A percentile compares a stretch with the other conserved stretches of the same genome.
These are phyloP conservation scores for Clarireedia paspali DNA, from an alignment of 2,329 filamentous ascomycete genomes.

Conservation along the genomic window DNA sequence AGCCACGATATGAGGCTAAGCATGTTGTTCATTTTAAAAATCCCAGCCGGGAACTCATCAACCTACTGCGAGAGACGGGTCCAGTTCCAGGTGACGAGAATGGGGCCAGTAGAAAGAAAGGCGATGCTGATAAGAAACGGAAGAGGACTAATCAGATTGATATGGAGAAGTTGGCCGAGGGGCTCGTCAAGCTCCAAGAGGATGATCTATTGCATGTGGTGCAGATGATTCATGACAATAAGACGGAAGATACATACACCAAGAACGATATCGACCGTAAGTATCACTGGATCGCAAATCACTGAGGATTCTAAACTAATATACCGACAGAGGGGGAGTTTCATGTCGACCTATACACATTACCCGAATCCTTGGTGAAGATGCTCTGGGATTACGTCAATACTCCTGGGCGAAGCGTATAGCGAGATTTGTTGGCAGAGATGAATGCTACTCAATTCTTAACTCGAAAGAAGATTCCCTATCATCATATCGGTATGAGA, in stretches of 20 bases:
- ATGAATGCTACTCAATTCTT: background rate
- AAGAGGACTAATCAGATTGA: conserved; percentile 60
- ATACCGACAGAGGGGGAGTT: conserved; percentile 75
- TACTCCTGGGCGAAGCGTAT: background rate
- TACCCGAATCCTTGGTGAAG: conserved; percentile 81
- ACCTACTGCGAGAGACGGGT: conserved; percentile 73
- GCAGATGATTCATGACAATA: conserved; percentile 97
- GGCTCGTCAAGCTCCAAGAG: conserved; percentile 79
- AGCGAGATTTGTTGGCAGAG: background rate
- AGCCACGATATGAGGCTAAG: conserved; percentile 72
- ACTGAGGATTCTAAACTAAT: conserved; percentile 5
- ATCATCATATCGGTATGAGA: background rate
- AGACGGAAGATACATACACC: conserved; percentile 87
- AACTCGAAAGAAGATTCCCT: background rate
- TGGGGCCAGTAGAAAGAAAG: conserved; percentile 47
- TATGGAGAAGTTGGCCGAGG: conserved; percentile 95
- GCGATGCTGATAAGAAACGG: conserved; percentile 66
- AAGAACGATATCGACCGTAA: conserved; percentile 94
- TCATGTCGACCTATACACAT: conserved; percentile 95
- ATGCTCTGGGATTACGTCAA: conserved; percentile 85
- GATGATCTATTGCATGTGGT: conserved; percentile 93
- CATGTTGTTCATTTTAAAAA: conserved; percentile 86
- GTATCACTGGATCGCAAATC: conserved; percentile 24
- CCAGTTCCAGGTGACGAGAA: conserved; percentile 72
- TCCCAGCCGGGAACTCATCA: conserved; percentile 77